Evolutionary conservation across 192 early-diverging fungal species (phyloP).

Genomic region (Podila epicladia): DNA sequence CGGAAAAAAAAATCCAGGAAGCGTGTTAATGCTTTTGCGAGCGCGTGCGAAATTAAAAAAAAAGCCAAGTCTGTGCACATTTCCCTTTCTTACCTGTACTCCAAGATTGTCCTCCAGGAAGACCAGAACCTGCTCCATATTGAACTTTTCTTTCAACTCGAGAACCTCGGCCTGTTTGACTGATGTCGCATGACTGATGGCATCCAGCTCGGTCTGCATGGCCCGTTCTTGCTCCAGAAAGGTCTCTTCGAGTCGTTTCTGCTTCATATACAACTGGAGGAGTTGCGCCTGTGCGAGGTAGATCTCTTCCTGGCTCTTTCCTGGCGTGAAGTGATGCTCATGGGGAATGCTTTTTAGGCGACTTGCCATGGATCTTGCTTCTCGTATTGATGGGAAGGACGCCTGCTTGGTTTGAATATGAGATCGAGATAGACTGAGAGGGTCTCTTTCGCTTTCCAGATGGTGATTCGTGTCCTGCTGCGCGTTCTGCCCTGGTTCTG

Average conservation of each 20-base stretch:
- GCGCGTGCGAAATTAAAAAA: not conserved
- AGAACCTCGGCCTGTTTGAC: not conserved
- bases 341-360: not conserved
- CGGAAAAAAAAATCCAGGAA: too few relatives aligned
- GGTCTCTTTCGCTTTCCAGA: too few relatives aligned
- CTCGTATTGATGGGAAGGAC: not conserved
- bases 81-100: not conserved
- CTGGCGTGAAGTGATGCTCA: not conserved
- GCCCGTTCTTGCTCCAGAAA: conserved; percentile 16
- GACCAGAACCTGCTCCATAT: not conserved
- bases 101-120: not conserved
- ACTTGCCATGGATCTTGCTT: too few relatives aligned
- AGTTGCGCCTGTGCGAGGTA: conserved; percentile 41
- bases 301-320: conserved; percentile 31
- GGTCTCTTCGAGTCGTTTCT: conserved; percentile 1
- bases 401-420: not conserved
- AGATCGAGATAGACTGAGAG: too few relatives aligned
- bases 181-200: not conserved
- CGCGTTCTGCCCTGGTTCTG: too few relatives aligned
- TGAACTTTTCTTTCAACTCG: not conserved
- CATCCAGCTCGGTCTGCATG: not conserved
- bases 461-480: too few relatives aligned
- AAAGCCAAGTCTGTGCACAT: not conserved
- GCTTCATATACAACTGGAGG: conserved; percentile 31
- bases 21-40: not conserved